These are phyloP conservation scores for Populus davidiana DNA, from an alignment of 345 rosid species.

Conservation along the genomic window DNA sequence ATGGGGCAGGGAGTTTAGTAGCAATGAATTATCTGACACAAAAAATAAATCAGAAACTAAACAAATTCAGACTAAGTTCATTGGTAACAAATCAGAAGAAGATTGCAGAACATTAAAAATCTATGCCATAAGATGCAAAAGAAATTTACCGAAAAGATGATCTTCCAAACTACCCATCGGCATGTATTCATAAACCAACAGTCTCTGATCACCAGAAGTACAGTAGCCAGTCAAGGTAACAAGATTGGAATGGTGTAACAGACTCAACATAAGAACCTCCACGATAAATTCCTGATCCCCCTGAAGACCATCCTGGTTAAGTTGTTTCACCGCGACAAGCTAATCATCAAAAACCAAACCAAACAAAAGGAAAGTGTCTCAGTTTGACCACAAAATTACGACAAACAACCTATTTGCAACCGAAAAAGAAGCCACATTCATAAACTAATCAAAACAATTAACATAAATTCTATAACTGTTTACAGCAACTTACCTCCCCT, in stretches of 20 bases:
- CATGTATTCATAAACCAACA: conserved; percentile 94
- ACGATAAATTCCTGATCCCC: conserved; percentile 90
- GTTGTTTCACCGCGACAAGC: conserved; percentile 90
- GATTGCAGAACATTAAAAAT: neutral
- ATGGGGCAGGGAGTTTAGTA: neutral
- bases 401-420: neutral
- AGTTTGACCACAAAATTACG: neutral
- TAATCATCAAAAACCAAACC: conserved; percentile 28
- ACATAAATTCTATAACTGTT: neutral
- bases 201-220: conserved; percentile 90
- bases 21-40: neutral
- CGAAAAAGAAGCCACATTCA: neutral
- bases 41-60: neutral
- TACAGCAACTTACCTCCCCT: conserved; percentile 53
- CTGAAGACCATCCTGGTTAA: conserved; percentile 86
- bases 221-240: conserved; percentile 91
- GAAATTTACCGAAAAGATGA: conserved; percentile 77
- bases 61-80: neutral
- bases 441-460: neutral
- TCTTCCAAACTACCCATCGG: conserved; percentile 91
- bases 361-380: neutral
- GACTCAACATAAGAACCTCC: conserved; percentile 94
- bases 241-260: conserved; percentile 80
- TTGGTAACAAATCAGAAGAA: neutral
- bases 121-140: neutral